Percentiles rank a stretch among this genome's conserved stretches.
phyloP scores from a whole-genome alignment of 2,329 filamentous ascomycete genomes.

The Drechslerella stenobrocha region DNA sequence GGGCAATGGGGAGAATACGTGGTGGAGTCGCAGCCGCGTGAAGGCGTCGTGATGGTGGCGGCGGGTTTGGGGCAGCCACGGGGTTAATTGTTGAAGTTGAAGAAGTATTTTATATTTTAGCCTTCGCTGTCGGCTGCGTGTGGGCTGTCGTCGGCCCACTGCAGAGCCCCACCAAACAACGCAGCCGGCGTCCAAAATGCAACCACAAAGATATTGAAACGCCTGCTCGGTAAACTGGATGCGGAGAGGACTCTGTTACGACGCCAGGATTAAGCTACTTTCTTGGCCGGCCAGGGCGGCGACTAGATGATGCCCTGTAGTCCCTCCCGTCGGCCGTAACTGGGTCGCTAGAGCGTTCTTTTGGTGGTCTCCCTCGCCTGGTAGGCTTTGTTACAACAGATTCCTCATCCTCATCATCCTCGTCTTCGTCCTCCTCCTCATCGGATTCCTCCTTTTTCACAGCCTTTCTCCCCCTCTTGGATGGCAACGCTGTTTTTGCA shows the following conservation, averaged over 20 bases:
- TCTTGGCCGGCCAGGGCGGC: constrained; percentile 22
- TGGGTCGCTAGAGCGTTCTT: constrained; percentile 11
- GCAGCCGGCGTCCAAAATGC: constrained; percentile 39
- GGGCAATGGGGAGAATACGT: background rate
- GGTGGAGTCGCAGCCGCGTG: constrained; percentile 15
- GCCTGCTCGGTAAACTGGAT: no score
- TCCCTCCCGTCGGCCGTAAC: constrained; percentile 24
- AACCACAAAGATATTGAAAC: constrained; percentile 8
- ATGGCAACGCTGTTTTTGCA: no score
- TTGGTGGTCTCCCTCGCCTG: constrained; percentile 10
- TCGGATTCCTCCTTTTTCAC: background rate
- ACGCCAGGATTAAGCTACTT: constrained; percentile 40
- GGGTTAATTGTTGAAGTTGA: constrained; percentile 17
- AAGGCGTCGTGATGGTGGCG: constrained; percentile 6
- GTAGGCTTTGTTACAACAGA: constrained; percentile 12
- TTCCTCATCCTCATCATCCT: constrained; percentile 13
- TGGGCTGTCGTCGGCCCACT: constrained; percentile 22
- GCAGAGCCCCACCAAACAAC: constrained; percentile 48
- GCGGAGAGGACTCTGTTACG: no score
- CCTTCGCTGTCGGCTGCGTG: constrained; percentile 14
- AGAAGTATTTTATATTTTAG: no score
- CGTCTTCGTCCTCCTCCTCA: background rate
- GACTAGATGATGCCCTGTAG: constrained; percentile 21
- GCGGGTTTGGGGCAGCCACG: constrained; percentile 5
- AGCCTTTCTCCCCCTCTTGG: background rate